Evolutionary conservation across 345 rosid genomes (phyloP).

Genomic region (Melaleuca quinquenervia): DNA sequence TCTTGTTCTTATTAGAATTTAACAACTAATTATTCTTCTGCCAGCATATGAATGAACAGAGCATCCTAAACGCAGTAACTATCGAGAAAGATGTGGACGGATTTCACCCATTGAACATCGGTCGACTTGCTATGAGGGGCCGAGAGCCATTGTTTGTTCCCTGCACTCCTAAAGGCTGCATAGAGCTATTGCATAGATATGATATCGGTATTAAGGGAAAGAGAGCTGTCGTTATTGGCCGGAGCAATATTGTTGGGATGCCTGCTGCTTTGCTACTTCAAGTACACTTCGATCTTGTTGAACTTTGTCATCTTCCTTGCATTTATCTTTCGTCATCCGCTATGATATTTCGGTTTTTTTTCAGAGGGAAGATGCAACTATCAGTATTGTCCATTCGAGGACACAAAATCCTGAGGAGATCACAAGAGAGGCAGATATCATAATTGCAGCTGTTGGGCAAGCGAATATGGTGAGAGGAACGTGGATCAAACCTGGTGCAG

Average conservation of each 20-base stretch:
- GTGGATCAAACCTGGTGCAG: conserved; percentile 93
- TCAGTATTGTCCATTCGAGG: conserved; percentile 69
- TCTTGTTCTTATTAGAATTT: neutral
- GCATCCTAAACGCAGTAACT: conserved; percentile 56
- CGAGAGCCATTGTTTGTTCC: conserved; percentile 79
- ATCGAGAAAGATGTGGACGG: conserved; percentile 90
- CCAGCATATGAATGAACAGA: conserved; percentile 80
- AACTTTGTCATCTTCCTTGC: neutral
- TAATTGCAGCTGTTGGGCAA: conserved; percentile 71
- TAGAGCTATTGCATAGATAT: conserved; percentile 68
- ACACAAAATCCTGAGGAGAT: conserved; percentile 71
- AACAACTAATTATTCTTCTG: neutral
- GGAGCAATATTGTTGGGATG: conserved; percentile 95
- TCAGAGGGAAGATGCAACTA: conserved; percentile 79
- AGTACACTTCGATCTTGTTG: conserved; percentile 19
- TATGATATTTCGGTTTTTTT: neutral
- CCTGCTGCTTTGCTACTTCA: conserved; percentile 83
- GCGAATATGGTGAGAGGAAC: conserved; percentile 74
- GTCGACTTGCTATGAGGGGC: conserved; percentile 79
- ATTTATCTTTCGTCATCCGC: neutral
- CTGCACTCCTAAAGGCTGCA: conserved; percentile 91
- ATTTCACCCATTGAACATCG: conserved; percentile 79
- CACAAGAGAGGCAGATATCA: conserved; percentile 63
- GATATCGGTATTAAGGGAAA: conserved; percentile 69
- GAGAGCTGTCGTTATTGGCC: conserved; percentile 75